Evolutionary conservation across 2,329 filamentous ascomycete species (phyloP).

Genomic region (Domatiomyces catenatus): DNA sequence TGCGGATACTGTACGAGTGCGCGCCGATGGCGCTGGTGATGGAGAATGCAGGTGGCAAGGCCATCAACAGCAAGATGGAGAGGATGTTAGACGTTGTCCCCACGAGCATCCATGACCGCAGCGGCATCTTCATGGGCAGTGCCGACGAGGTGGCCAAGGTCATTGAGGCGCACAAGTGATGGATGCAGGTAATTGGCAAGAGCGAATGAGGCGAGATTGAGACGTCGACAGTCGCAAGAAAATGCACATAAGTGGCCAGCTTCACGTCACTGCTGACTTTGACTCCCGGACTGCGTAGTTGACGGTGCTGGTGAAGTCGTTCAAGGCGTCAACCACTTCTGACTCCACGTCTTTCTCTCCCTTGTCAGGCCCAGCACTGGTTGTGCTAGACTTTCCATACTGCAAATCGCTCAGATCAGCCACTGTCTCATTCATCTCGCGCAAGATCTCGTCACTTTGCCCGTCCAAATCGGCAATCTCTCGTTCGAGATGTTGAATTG

Average conservation of each 20-base stretch:
- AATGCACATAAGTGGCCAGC: background rate
- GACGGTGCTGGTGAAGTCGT: conserved; percentile 3
- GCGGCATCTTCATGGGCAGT: conserved; percentile 91
- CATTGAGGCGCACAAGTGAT: conserved; percentile 56
- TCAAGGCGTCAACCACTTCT: conserved; percentile 5
- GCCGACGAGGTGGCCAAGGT: conserved; percentile 94
- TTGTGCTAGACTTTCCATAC: conserved; percentile 49
- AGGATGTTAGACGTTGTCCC: conserved; percentile 81
- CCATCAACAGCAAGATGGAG: conserved; percentile 77
- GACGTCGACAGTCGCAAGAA: background rate
- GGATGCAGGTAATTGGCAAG: background rate
- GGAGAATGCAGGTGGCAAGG: conserved; percentile 92
- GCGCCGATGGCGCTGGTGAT: conserved; percentile 98
- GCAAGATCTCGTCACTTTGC: conserved; percentile 46
- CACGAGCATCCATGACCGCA: conserved; percentile 84
- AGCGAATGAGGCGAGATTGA: background rate
- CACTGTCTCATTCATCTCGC: conserved; percentile 49
- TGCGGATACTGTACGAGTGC: conserved; percentile 94
- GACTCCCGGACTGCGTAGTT: background rate
- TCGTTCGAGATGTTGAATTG: conserved; percentile 48
- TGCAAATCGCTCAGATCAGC: conserved; percentile 66
- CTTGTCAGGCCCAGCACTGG: background rate
- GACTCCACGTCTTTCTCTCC: conserved; percentile 1
- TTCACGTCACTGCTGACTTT: background rate
- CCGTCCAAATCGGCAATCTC: conserved; percentile 52